These are phyloP conservation scores for Rosa rugosa DNA, from an alignment of 306 rosid genomes.

Conservation along the genomic window DNA sequence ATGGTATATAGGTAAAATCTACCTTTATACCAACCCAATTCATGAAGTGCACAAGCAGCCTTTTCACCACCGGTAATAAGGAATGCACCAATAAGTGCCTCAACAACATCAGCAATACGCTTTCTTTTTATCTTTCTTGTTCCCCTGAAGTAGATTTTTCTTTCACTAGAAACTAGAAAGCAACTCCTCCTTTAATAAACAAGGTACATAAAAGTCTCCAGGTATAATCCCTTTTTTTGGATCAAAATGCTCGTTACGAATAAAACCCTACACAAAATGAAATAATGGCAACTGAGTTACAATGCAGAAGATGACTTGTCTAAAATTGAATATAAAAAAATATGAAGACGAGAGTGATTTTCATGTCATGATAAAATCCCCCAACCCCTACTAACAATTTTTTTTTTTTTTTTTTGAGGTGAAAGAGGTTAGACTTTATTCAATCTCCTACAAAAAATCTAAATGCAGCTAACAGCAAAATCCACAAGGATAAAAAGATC, in stretches of 20 bases:
- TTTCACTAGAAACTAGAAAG: conserved; percentile 11
- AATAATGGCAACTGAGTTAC: conserved; percentile 6
- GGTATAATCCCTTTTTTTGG: conserved; percentile 68
- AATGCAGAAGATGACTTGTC: neutral
- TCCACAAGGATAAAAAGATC: conserved; percentile 4
- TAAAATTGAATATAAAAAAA: no score
- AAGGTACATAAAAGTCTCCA: conserved; percentile 36
- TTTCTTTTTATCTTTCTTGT: conserved; percentile 50
- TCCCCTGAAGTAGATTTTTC: conserved; percentile 38
- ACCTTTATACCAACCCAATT: conserved; percentile 38
- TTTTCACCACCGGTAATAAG: conserved; percentile 68
- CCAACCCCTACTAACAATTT: no score
- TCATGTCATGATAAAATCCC: neutral
- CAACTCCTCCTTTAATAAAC: conserved; percentile 38
- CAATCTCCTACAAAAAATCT: neutral
- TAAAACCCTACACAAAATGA: conserved; percentile 63
- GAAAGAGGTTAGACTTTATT: no score
- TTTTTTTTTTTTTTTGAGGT: no score
- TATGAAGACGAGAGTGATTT: neutral
- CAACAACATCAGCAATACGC: conserved; percentile 77
- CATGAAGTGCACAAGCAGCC: conserved; percentile 59
- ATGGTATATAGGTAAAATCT: neutral
- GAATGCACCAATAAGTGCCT: conserved; percentile 67
- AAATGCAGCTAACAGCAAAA: neutral
- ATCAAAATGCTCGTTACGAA: conserved; percentile 56